Conservation (phyloP, 768 basidiomycete genomes). For the Holtermanniella nyarrowii region DNA sequence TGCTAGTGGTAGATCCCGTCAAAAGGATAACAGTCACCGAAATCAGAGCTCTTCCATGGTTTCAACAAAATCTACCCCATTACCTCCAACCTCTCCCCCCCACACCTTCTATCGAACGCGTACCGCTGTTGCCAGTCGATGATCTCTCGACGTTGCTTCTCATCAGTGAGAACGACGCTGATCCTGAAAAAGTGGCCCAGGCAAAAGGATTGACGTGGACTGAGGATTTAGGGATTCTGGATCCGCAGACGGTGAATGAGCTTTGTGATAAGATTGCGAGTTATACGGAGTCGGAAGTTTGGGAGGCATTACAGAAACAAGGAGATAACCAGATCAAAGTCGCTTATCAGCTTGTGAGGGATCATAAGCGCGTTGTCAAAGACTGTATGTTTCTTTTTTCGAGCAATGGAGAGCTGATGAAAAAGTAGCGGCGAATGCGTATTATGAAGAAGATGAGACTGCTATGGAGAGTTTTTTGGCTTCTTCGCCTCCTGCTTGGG, state of each 20-base stretch:
- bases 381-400: slow-evolving; percentile 55
- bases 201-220: slow-evolving; percentile 49
- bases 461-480: slow-evolving; percentile 43
- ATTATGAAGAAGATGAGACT: slow-evolving; percentile 58
- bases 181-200: slow-evolving; percentile 30
- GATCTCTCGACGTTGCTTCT: slow-evolving; percentile 26
- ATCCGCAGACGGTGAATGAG: slow-evolving; percentile 81
- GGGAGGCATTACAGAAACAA: slow-evolving; percentile 70
- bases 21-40: slow-evolving; percentile 89
- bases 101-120: slow-evolving; percentile 42
- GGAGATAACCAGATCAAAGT: slow-evolving; percentile 95
- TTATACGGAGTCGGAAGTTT: slow-evolving; percentile 72
- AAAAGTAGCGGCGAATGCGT: slow-evolving; percentile 40
- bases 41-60: slow-evolving; percentile 84
- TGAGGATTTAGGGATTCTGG: slow-evolving; percentile 83
- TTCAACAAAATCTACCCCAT: slow-evolving; percentile 68
- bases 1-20: slow-evolving; percentile 90
- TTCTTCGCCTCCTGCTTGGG: slow-evolving; percentile 42
- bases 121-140: slow-evolving; percentile 27
- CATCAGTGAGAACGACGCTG: slow-evolving; percentile 32
- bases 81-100: slow-evolving; percentile 74
- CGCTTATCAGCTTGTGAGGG: slow-evolving; percentile 83
- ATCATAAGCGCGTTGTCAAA: slow-evolving; percentile 71
- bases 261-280: slow-evolving; percentile 61
- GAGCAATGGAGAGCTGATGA: slow-evolving; percentile 51